Evolutionary conservation across 2,329 filamentous ascomycete genomes (phyloP).

Genomic region (Colletotrichum aenigma): DNA sequence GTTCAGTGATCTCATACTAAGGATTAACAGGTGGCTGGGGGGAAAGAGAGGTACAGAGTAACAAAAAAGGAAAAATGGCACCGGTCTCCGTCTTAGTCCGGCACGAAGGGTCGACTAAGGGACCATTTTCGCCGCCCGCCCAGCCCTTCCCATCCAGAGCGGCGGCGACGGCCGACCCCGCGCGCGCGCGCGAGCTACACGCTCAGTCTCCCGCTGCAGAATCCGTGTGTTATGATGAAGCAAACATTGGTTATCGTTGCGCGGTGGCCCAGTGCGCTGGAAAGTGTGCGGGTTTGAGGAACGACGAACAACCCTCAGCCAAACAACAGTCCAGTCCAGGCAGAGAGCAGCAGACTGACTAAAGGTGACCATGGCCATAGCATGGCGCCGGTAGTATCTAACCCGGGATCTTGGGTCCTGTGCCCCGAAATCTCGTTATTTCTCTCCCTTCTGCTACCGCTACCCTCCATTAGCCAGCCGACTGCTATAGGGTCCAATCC

Average conservation of each 20-base stretch:
- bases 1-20: not conserved
- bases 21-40: not conserved
- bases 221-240: slow-evolving; percentile 8
- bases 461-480: not conserved
- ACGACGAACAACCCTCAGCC: not conserved
- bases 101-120: not conserved
- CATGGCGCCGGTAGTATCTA: not conserved
- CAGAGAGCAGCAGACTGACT: not conserved
- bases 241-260: not conserved
- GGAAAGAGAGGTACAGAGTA: not conserved
- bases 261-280: not conserved
- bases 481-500: not conserved
- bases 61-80: not conserved
- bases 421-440: not conserved
- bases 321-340: not conserved
- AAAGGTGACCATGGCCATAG: not conserved
- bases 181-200: not conserved
- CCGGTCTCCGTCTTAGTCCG: not conserved
- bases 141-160: not conserved
- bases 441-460: not conserved
- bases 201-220: slow-evolving; percentile 8
- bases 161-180: not conserved
- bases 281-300: not conserved
- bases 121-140: not conserved
- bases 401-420: not conserved